These are phyloP conservation scores for Globisporangium heterothallicum DNA, from an alignment of 352 stramenopile genomes.

Conservation along the genomic window DNA sequence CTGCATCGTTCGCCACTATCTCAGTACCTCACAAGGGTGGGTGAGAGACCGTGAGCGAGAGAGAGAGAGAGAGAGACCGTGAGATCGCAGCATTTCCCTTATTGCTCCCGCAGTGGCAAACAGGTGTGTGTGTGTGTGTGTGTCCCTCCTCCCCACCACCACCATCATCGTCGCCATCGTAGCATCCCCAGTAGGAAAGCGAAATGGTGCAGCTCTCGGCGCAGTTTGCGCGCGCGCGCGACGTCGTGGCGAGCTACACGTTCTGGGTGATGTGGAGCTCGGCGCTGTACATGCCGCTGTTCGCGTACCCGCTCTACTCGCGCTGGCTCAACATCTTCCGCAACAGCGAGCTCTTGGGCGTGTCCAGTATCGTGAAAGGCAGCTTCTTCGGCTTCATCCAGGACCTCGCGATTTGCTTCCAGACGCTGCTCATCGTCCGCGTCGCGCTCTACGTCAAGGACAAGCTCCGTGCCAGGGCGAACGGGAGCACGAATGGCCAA, in stretches of 20 bases:
- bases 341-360: constrained; percentile 47
- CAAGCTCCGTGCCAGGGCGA: constrained; percentile 11
- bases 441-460: constrained; percentile 10
- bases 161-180: not conserved
- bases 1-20: too few relatives aligned
- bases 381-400: constrained; percentile 43
- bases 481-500: constrained; percentile 28
- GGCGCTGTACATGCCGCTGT: constrained; percentile 50
- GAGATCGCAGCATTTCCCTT: too few relatives aligned
- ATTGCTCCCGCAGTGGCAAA: too few relatives aligned
- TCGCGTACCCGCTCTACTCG: constrained; percentile 43
- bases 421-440: constrained; percentile 20
- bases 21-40: too few relatives aligned
- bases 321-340: constrained; percentile 54
- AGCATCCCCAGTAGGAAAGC: not conserved
- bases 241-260: constrained; percentile 23
- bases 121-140: too few relatives aligned
- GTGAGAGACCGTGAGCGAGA: too few relatives aligned
- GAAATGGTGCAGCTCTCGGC: constrained; percentile 5
- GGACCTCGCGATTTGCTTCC: constrained; percentile 56
- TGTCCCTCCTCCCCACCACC: too few relatives aligned
- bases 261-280: constrained; percentile 56
- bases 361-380: constrained; percentile 34
- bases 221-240: not conserved
- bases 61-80: too few relatives aligned